phyloP scores from a whole-genome alignment of 306 rosid genomes.

The Coriaria nepalensis region DNA sequence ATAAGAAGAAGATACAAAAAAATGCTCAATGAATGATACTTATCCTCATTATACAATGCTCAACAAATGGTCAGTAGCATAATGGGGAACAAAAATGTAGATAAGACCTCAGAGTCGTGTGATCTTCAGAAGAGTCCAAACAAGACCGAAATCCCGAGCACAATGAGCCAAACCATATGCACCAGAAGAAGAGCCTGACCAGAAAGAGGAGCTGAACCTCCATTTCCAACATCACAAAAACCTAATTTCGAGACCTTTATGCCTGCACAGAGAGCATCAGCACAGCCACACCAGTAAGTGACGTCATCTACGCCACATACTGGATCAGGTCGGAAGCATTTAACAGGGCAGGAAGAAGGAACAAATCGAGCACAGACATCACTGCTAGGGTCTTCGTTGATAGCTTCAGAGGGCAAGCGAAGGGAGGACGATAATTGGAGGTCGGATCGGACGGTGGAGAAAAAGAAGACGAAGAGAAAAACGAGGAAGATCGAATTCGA shows the following conservation, averaged over 20 bases:
- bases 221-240: conserved; percentile 70
- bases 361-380: conserved; percentile 25
- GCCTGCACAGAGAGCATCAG: conserved; percentile 67
- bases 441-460: conserved; percentile 25
- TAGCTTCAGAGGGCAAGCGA: conserved; percentile 27
- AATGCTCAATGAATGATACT: no score
- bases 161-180: conserved; percentile 77
- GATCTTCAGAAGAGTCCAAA: conserved; percentile 52
- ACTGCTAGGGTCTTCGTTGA: not conserved
- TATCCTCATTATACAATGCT: no score
- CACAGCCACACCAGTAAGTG: conserved; percentile 93
- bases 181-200: conserved; percentile 82
- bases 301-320: conserved; percentile 78
- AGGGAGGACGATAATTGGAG: conserved; percentile 7
- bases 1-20: no score
- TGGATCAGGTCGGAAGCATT: conserved; percentile 70
- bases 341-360: conserved; percentile 47
- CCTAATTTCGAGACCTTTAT: conserved; percentile 49
- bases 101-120: no score
- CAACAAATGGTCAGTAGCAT: no score
- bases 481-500: conserved; percentile 9
- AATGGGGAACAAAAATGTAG: no score
- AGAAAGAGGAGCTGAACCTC: conserved; percentile 52
- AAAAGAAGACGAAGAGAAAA: conserved; percentile 12
- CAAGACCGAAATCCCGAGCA: conserved; percentile 58